Evolutionary conservation across 768 basidiomycete genomes (phyloP).

Genomic region (Jaapia argillacea): DNA sequence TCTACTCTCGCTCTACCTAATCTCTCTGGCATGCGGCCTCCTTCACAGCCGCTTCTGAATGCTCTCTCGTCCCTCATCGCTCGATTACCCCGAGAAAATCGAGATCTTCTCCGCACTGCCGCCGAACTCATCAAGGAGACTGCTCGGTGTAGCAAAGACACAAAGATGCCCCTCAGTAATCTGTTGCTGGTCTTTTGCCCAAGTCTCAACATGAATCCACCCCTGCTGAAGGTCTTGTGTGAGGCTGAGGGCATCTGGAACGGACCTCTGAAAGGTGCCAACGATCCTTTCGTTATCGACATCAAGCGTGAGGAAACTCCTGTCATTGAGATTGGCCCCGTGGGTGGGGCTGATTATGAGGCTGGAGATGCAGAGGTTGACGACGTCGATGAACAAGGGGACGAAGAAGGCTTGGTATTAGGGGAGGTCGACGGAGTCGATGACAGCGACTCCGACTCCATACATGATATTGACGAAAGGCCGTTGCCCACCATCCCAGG

Average conservation of each 20-base stretch:
- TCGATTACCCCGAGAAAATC: slow-evolving; percentile 69
- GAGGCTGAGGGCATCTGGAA: slow-evolving; percentile 65
- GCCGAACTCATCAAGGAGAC: slow-evolving; percentile 73
- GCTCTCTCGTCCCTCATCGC: slow-evolving; percentile 54
- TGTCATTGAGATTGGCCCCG: neutral
- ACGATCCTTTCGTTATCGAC: slow-evolving; percentile 19
- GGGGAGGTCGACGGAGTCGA: too few relatives aligned
- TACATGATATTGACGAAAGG: neutral
- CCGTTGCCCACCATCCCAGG: slow-evolving; percentile 1
- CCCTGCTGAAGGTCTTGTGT: slow-evolving; percentile 61
- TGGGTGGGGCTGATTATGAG: too few relatives aligned
- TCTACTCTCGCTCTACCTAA: slow-evolving; percentile 70
- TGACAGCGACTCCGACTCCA: neutral
- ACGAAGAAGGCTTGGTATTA: neutral
- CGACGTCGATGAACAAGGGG: neutral
- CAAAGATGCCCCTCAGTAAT: slow-evolving; percentile 91
- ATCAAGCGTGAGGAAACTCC: slow-evolving; percentile 11
- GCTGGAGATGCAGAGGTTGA: neutral
- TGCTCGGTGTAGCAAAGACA: slow-evolving; percentile 53
- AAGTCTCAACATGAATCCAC: slow-evolving; percentile 70
- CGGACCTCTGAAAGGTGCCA: slow-evolving; percentile 12
- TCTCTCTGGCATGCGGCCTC: slow-evolving; percentile 47
- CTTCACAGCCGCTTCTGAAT: slow-evolving; percentile 47
- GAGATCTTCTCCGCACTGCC: slow-evolving; percentile 77
- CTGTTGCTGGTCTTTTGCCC: slow-evolving; percentile 84